Base-by-base conservation (phyloP, 148 eudicot species). In the Camellia sinensis region DNA sequence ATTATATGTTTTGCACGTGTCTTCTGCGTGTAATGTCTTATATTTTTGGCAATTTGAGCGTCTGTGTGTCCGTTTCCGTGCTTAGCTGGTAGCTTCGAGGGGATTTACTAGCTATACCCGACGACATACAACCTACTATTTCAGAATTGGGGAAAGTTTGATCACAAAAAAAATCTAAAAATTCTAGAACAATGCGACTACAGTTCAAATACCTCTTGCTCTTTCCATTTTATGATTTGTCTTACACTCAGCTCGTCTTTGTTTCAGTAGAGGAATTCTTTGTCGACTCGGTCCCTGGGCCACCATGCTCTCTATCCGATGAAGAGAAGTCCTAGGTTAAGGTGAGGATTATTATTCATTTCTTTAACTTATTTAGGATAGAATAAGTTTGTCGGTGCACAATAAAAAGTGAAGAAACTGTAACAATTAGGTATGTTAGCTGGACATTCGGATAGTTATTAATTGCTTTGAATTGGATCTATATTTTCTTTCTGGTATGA, bases 221-320 rank as follows among this genome's bases (percentile, higher is more conserved):
- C 15, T 66, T 7, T 75, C 52, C 3, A 2, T 37, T 17, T 13
- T 65, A 53, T 18, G 50, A 48, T 50, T 66, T 11, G 8, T 74
- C 74, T 84, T 5, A 75, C 64, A 19, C 14, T 62, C 59, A 13
- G 45, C 78, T 78, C 83, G 77, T 37, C 76, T 76, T 83, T 65
- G 71, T 81, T 85, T 79, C 97, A 93, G 94, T 93, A 61, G 97
- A 93, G 78, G 97, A 95, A 89, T 95, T 93, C 87, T 93, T 95
- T 72, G 97, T 92, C 41, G 98, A 91, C 85, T 89, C 93, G 9
- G 81, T 90, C 65, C 98, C 97, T 2, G 95, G 90, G 66, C 93
- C 85, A 62, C 83, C 86, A 54, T 71, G 72, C 44, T 43, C 89
- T 77, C 90, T 85, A 54, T 88, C 95, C 0, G 95, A 90, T 80